Evolutionary conservation across 139 green algal genomes (phyloP).

Genomic region (Picochlorum sp.): DNA sequence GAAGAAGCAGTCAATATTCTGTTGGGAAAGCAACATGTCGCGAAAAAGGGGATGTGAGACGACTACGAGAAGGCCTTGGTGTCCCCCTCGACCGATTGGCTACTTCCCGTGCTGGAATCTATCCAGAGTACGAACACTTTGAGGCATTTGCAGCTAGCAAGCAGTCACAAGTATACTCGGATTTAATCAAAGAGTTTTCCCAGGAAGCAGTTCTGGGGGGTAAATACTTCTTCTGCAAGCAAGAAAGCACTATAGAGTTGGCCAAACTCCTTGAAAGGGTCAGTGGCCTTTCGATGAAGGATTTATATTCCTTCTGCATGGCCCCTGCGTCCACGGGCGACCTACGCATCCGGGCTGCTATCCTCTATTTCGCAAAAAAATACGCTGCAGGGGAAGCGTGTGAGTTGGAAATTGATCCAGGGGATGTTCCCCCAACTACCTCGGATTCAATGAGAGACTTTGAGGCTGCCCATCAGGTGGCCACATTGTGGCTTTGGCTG

Average conservation of each 20-base stretch:
- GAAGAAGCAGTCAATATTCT: conserved; percentile 20
- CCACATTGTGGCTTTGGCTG: conserved; percentile 36
- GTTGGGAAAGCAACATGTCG: conserved; percentile 26
- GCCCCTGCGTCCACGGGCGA: conserved; percentile 31
- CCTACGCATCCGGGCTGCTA: conserved; percentile 9
- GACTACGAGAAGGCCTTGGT: conserved; percentile 17
- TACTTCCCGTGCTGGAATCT: conserved; percentile 25
- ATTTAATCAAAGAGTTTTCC: conserved; percentile 25
- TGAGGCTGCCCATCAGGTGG: conserved; percentile 31
- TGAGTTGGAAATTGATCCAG: conserved; percentile 15
- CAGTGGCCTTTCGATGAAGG: conserved; percentile 26
- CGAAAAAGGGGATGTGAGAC: conserved; percentile 9
- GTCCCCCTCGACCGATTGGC: conserved; percentile 16
- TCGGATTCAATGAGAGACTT: conserved; percentile 32
- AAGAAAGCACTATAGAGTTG: conserved; percentile 29
- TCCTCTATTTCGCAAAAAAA: conserved; percentile 34
- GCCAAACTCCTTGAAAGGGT: conserved; percentile 28
- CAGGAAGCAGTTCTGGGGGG: conserved; percentile 30
- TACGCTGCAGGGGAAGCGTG: conserved; percentile 20
- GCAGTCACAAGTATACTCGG: conserved; percentile 3
- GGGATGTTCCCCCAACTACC: conserved; percentile 8
- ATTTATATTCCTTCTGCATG: conserved; percentile 39
- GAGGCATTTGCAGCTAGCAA: conserved; percentile 37
- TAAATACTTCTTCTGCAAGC: conserved; percentile 44
- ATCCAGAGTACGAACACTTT: conserved; percentile 68